phyloP scores from a whole-genome alignment of 1,284 basidiomycete genomes.

The Bondarzewia mesenterica region DNA sequence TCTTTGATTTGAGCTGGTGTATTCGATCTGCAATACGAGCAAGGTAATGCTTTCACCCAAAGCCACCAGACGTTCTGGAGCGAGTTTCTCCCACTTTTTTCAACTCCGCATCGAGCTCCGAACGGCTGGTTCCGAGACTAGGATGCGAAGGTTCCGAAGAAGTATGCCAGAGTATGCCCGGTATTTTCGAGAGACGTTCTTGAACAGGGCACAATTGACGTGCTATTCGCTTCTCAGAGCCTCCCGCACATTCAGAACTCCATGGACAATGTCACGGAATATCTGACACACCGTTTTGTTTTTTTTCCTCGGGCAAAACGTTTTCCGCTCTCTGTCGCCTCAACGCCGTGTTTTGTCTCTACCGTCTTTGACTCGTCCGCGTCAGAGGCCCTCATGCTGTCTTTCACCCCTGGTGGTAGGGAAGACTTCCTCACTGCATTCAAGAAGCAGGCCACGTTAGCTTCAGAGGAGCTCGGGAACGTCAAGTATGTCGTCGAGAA shows the following conservation, averaged over 20 bases:
- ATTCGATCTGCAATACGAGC: no score
- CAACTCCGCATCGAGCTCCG: no score
- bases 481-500: conserved; percentile 35
- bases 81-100: no score
- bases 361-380: conserved; percentile 24
- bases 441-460: conserved; percentile 24
- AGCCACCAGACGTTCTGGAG: no score
- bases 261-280: conserved; percentile 37
- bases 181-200: no score
- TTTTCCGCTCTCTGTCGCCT: conserved; percentile 22
- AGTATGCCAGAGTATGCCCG: conserved; percentile 9
- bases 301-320: conserved; percentile 29
- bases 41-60: no score
- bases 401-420: conserved; percentile 43
- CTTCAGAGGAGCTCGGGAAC: conserved; percentile 27
- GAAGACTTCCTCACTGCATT: conserved; percentile 45
- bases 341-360: conserved; percentile 34
- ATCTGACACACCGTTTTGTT: conserved; percentile 37
- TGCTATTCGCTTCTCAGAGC: conserved; percentile 8
- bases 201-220: no score
- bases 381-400: conserved; percentile 47
- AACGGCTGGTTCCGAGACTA: no score
- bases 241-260: conserved; percentile 23
- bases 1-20: no score
- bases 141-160: conserved; percentile 20